Evolutionary conservation across 2,329 filamentous ascomycete species (phyloP).

Genomic region (Aspergillus sp.): DNA sequence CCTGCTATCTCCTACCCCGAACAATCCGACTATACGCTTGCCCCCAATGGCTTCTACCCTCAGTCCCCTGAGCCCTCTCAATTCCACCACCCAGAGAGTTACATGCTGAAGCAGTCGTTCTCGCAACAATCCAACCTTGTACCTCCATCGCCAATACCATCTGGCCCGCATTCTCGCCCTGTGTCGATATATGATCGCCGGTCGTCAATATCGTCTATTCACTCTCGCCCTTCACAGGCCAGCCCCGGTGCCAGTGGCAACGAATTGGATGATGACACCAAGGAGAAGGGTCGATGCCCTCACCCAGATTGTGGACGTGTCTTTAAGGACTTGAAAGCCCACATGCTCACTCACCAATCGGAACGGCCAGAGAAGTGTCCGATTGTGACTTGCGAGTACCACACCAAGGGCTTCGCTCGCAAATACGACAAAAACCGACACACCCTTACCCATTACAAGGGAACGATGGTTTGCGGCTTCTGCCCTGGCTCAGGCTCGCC

Average conservation of each 20-base stretch:
- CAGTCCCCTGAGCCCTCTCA: constrained; percentile 40
- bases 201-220: constrained; percentile 69
- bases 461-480: constrained; percentile 95
- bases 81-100: constrained; percentile 29
- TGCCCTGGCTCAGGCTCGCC: constrained; percentile 85
- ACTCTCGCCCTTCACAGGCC: constrained; percentile 62
- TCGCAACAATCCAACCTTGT: constrained; percentile 25
- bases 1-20: constrained; percentile 36
- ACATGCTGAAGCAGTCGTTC: constrained; percentile 28
- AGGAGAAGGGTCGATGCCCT: constrained; percentile 70
- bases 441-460: constrained; percentile 93
- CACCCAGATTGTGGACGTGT: constrained; percentile 79
- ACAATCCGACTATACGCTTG: constrained; percentile 29
- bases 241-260: constrained; percentile 61
- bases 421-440: constrained; percentile 98
- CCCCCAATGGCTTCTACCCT: constrained; percentile 30
- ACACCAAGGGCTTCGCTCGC: constrained; percentile 85
- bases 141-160: constrained; percentile 62
- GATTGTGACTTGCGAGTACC: constrained; percentile 87
- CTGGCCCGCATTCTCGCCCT: constrained; percentile 51
- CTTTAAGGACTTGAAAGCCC: constrained; percentile 90
- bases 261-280: constrained; percentile 61
- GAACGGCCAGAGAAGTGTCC: constrained; percentile 94
- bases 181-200: constrained; percentile 53
- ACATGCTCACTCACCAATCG: constrained; percentile 90